A percentile compares a stretch with the other conserved stretches of the same genome.
These are phyloP conservation scores for Claviceps digitariae DNA, from an alignment of 2,329 filamentous ascomycete species.

Conservation along the genomic window DNA sequence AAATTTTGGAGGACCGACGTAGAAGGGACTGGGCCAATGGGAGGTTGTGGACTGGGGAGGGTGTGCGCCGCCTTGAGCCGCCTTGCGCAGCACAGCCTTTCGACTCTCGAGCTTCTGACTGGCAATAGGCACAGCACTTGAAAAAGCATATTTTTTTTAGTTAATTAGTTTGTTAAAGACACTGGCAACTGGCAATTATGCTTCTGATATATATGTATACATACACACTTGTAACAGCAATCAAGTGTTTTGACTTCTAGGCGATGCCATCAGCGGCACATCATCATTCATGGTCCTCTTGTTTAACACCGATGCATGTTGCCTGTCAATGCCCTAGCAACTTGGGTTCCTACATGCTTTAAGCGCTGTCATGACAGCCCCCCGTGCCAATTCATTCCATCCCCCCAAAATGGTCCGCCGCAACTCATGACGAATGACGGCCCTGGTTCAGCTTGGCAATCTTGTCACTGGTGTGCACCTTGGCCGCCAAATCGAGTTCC, in stretches of 20 bases:
- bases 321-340: background rate
- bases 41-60: background rate
- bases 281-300: background rate
- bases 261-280: background rate
- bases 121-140: background rate
- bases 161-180: background rate
- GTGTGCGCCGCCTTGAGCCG: background rate
- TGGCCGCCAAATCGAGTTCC: constrained; percentile 23
- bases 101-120: background rate
- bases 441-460: constrained; percentile 24
- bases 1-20: constrained; percentile 5
- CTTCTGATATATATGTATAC: constrained; percentile 12
- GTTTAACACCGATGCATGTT: background rate
- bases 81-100: too few relatives aligned
- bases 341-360: background rate
- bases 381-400: background rate
- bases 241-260: background rate
- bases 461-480: constrained; percentile 26
- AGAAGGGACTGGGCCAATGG: constrained; percentile 4
- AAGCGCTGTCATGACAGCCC: background rate
- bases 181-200: background rate
- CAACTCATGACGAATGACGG: constrained; percentile 18
- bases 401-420: background rate
- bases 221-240: background rate
- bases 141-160: background rate